phyloP scores from a whole-genome alignment of 2,329 filamentous ascomycete species.

The Dactylellina drechsleri region DNA sequence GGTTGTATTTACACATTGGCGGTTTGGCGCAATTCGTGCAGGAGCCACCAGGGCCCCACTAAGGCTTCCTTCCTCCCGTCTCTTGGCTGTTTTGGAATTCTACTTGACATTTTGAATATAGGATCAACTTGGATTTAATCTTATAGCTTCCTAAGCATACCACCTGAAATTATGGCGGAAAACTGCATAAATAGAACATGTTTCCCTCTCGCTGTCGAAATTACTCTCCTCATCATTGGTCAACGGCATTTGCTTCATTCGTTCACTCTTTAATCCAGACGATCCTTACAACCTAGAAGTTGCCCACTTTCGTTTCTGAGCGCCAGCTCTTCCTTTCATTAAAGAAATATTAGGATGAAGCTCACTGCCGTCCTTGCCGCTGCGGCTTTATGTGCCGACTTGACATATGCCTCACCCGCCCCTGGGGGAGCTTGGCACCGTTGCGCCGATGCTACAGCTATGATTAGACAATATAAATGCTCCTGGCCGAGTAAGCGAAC shows the following conservation, averaged over 20 bases:
- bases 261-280: not conserved
- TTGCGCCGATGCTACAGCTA: not conserved
- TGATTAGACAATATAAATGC: slow-evolving; percentile 29
- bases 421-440: too few relatives aligned
- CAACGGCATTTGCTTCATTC: slow-evolving; percentile 2
- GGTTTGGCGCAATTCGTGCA: too few relatives aligned
- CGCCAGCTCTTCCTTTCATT: not conserved
- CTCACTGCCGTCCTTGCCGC: not conserved
- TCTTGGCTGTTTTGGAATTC: too few relatives aligned
- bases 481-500: slow-evolving; percentile 14
- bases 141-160: too few relatives aligned
- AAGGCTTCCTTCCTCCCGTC: too few relatives aligned
- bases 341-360: not conserved
- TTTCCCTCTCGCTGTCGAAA: not conserved
- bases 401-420: not conserved
- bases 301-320: not conserved
- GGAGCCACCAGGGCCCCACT: too few relatives aligned
- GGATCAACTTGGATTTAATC: too few relatives aligned
- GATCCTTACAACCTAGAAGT: not conserved
- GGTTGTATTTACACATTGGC: too few relatives aligned
- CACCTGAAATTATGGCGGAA: not conserved
- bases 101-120: too few relatives aligned
- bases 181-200: not conserved
- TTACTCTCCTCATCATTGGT: not conserved
- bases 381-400: slow-evolving; percentile 3